These are phyloP conservation scores for Zizania latifolia DNA, from an alignment of 176 grass and related monocot species.

Conservation along the genomic window DNA sequence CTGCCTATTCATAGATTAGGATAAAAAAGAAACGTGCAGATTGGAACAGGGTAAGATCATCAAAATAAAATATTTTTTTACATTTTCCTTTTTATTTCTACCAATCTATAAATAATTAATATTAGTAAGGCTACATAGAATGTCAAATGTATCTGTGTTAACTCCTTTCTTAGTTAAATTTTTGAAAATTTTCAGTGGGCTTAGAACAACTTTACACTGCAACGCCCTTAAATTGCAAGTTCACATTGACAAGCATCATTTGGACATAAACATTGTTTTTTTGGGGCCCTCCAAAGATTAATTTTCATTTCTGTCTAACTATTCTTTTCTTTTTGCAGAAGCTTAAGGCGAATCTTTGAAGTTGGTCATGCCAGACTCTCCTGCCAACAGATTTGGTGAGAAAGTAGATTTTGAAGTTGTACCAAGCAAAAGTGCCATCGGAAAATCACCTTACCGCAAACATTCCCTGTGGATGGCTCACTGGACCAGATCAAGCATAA, in stretches of 20 bases:
- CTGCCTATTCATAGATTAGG: not conserved
- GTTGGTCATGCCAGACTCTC: constrained; percentile 38
- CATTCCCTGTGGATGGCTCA: constrained; percentile 58
- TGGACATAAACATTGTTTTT: not conserved
- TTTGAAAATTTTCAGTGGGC: not conserved
- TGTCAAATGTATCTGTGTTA: not conserved
- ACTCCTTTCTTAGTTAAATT: not conserved
- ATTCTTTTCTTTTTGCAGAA: not conserved
- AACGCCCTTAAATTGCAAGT: too few species aligned
- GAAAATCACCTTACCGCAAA: constrained; percentile 35
- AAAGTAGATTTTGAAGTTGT: constrained; percentile 43
- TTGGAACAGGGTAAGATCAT: not conserved
- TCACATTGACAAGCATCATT: too few species aligned
- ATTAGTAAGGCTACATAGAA: not conserved
- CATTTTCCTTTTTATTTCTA: not conserved
- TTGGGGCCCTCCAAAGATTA: not conserved
- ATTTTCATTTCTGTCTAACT: not conserved
- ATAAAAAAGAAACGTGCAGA: not conserved
- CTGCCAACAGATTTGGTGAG: constrained; percentile 33
- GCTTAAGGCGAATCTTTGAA: not conserved
- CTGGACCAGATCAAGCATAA: constrained; percentile 42
- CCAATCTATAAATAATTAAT: not conserved
- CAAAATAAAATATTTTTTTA: not conserved
- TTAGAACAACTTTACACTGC: too few species aligned
- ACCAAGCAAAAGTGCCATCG: constrained; percentile 26